Conservation (phyloP, 805 yeast species). For the Zygotorulaspora chibaensis region DNA sequence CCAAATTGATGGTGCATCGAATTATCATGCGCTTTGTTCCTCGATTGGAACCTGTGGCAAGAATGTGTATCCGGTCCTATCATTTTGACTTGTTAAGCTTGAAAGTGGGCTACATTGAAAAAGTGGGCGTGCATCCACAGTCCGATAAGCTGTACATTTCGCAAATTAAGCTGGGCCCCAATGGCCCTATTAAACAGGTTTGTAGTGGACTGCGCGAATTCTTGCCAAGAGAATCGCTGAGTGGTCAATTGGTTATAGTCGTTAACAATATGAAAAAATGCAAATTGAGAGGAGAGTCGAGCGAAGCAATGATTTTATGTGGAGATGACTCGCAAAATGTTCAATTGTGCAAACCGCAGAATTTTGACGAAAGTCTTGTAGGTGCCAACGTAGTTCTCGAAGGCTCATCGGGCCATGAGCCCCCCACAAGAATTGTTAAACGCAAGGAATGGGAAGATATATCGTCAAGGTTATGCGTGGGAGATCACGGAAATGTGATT, state of each 20-base stretch:
- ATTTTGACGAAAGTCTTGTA: background rate
- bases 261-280: constrained; percentile 56
- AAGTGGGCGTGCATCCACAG: constrained; percentile 47
- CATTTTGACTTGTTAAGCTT: constrained; percentile 27
- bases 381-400: constrained; percentile 16
- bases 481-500: constrained; percentile 10
- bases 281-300: constrained; percentile 57
- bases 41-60: background rate
- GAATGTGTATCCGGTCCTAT: background rate
- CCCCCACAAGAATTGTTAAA: constrained; percentile 17
- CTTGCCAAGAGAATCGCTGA: constrained; percentile 39
- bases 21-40: background rate
- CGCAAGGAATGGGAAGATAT: constrained; percentile 23
- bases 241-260: constrained; percentile 44
- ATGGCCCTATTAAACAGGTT: constrained; percentile 34
- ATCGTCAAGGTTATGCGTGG: constrained; percentile 16
- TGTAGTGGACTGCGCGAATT: constrained; percentile 56
- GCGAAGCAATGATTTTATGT: constrained; percentile 68
- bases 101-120: constrained; percentile 46
- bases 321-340: constrained; percentile 37
- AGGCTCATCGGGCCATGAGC: background rate
- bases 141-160: constrained; percentile 61
- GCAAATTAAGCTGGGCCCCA: constrained; percentile 36
- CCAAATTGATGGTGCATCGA: no score
- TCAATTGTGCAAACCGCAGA: constrained; percentile 16